Evolutionary conservation across 2,329 filamentous ascomycete genomes (phyloP), one percentile per base, ranked within the genome.

Genomic region (Penicillium sp.): DNA sequence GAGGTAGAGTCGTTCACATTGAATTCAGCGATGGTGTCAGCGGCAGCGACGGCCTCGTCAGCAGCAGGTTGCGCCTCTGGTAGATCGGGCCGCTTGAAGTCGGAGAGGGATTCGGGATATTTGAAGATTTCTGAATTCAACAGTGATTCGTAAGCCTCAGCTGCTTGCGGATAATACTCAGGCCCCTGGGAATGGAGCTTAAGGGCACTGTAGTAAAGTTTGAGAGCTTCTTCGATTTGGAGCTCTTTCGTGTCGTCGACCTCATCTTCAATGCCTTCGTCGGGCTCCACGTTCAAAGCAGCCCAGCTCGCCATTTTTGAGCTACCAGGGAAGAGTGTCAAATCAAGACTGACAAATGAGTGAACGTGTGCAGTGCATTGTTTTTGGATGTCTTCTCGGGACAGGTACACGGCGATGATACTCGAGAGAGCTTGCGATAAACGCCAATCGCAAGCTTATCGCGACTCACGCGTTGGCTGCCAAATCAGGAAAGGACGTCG

Each of bases 171-270:
- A 66, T 88, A 93, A 46, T 83, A 87, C 13, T 74, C 73, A 0
- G 87, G 83, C 2, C 93, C 90, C 70, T 95, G 89, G 1, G 91
- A 85, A 65, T 98, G 93, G 56, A 90, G 82, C 67, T 91, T 95
- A 49, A 98, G 74, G 40, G 93, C 93, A 59, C 79, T 85, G 64
- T 97, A 90, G 66, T 96, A 98, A 33, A 91, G 81, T 71, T 96
- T 97, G 53, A 98, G 76, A 41, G 93, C 90, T 72, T 98, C 93
- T 63, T 98, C 93, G 63, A 97, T 91, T 77, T 95, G 90, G 45
- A 98, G 83, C 69, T 97, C 91, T 67, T 91, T 93, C 32, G 90
- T 95, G 61, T 93, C 90, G 67, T 98, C 93, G 63, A 95, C 76
- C 70, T 96, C 90, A 60, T 95, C 88, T 65, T 95, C 90, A 55